Evolutionary conservation across 192 early-diverging fungal genomes (phyloP).

Genomic region (Funneliformis geosporum): DNA sequence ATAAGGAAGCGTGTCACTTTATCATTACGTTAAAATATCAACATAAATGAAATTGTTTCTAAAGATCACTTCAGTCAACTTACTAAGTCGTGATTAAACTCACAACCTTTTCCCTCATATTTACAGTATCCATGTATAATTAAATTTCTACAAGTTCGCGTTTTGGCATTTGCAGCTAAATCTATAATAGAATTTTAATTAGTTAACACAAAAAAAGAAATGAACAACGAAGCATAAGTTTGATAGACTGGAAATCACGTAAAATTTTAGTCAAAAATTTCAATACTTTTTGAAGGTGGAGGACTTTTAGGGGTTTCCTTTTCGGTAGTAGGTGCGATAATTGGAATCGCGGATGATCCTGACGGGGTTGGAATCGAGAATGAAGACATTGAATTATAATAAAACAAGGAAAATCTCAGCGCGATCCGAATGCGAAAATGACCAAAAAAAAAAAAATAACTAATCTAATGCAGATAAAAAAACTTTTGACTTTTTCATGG

Average conservation of each 20-base stretch:
- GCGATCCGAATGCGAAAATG: neutral
- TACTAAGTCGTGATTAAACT: slow-evolving; percentile 79
- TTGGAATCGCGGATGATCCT: slow-evolving; percentile 25
- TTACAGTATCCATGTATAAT: slow-evolving; percentile 86
- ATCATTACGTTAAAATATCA: neutral
- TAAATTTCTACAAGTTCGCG: slow-evolving; percentile 71
- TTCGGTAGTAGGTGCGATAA: slow-evolving; percentile 20
- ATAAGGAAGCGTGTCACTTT: slow-evolving; percentile 4
- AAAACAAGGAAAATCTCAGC: neutral
- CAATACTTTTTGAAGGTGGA: neutral
- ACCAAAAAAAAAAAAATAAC: neutral
- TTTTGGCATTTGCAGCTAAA: slow-evolving; percentile 36
- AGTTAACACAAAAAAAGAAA: neutral
- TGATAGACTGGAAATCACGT: neutral
- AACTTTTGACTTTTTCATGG: no score
- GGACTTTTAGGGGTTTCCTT: slow-evolving; percentile 16
- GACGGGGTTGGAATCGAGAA: slow-evolving; percentile 8
- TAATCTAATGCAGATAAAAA: no score
- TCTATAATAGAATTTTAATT: neutral
- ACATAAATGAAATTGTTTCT: neutral
- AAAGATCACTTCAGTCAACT: slow-evolving; percentile 9
- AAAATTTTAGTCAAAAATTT: neutral
- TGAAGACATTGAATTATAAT: slow-evolving; percentile 4
- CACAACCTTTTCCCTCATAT: slow-evolving; percentile 79
- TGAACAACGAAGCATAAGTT: neutral